Percentiles rank a stretch among this genome's conserved stretches.
phyloP scores from a whole-genome alignment of 495 filamentous ascomycete genomes.

The Aspergillus cavernicola region DNA sequence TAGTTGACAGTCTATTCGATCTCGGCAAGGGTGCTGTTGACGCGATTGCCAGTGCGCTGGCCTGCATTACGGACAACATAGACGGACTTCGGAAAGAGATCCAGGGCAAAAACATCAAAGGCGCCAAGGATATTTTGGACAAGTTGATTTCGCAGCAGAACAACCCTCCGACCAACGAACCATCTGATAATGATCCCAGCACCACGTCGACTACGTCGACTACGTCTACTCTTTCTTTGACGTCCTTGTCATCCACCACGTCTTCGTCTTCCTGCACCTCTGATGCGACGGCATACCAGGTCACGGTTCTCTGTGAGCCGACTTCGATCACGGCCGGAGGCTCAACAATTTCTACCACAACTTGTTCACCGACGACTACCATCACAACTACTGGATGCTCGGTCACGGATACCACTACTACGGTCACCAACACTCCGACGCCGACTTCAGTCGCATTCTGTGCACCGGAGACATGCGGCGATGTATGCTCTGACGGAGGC shows the following conservation, averaged over 20 bases:
- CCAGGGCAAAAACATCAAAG: background rate
- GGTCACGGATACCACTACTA: constrained; percentile 3
- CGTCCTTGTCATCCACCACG: background rate
- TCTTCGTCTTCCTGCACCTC: background rate
- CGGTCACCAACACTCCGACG: constrained; percentile 1
- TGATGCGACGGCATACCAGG: background rate
- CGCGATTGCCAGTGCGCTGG: background rate
- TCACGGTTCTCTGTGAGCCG: constrained; percentile 1
- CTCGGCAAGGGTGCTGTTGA: background rate
- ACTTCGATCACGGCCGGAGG: background rate
- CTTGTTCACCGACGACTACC: background rate
- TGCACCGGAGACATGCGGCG: background rate
- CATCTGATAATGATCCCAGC: background rate
- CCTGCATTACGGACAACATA: background rate
- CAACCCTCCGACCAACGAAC: background rate
- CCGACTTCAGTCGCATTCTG: background rate
- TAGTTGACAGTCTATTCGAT: background rate
- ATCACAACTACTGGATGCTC: constrained; percentile 8
- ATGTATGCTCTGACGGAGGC: background rate
- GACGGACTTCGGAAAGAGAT: background rate
- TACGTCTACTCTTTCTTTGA: no score
- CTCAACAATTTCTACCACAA: background rate
- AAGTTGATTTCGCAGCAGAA: background rate
- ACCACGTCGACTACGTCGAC: background rate
- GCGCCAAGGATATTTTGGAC: background rate